Conservation (phyloP, 73 alveolate genomes). For the Uronychia setigera region DNA sequence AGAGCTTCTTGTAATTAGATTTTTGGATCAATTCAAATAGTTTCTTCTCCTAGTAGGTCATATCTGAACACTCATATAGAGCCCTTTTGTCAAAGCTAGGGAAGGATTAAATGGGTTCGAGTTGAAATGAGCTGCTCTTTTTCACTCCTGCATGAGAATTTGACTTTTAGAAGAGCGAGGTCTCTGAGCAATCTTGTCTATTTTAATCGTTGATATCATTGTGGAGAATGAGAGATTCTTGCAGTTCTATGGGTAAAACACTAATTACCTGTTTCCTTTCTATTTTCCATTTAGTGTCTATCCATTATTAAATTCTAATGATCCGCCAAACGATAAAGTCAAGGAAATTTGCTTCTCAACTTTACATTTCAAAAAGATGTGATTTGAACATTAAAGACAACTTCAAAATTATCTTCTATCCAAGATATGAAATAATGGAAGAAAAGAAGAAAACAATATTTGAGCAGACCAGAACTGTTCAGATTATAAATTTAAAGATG, state of each 20-base stretch:
- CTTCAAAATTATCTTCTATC: too few relatives aligned
- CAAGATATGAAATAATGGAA: too few relatives aligned
- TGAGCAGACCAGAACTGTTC: too few relatives aligned
- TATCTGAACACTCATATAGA: not conserved
- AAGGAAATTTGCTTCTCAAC: too few relatives aligned
- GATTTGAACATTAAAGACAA: too few relatives aligned
- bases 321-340: too few relatives aligned
- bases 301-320: too few relatives aligned
- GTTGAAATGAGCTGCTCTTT: not conserved
- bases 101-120: not conserved
- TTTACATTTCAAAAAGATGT: too few relatives aligned
- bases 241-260: not conserved
- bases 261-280: too few relatives aligned
- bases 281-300: too few relatives aligned
- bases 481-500: not conserved
- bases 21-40: not conserved
- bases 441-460: too few relatives aligned
- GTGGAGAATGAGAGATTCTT: not conserved
- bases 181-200: not conserved
- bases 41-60: not conserved
- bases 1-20: slow-evolving; percentile 2
- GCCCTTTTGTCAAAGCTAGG: not conserved
- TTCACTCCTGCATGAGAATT: not conserved
- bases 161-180: not conserved
- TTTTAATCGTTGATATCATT: not conserved